Conservation (phyloP, 1,284 basidiomycete genomes). For the Rhodotorula sp. region DNA sequence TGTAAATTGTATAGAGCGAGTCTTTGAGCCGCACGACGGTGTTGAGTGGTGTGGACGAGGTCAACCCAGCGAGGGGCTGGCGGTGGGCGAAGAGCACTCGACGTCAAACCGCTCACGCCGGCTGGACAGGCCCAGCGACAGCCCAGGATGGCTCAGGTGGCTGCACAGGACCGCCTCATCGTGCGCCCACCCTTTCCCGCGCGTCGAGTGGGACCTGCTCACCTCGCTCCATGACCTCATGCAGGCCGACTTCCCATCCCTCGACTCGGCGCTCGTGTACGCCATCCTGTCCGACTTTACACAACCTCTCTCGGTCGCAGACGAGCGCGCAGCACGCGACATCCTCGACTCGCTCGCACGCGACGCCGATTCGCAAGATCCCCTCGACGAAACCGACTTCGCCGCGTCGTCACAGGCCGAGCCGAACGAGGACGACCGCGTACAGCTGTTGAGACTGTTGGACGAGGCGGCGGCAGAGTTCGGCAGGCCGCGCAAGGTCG, state of each 20-base stretch:
- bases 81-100: neutral
- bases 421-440: neutral
- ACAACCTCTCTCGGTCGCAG: slow-evolving; percentile 2
- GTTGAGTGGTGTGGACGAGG: neutral
- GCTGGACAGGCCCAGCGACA: neutral
- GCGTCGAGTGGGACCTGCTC: neutral
- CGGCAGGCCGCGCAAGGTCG: neutral
- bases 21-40: no score
- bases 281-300: slow-evolving; percentile 36
- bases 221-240: neutral
- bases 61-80: neutral
- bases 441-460: no score
- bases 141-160: neutral
- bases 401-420: neutral
- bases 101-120: neutral
- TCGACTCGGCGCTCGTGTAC: slow-evolving; percentile 34
- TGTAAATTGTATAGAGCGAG: neutral
- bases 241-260: slow-evolving; percentile 30
- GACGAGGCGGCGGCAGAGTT: no score
- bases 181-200: slow-evolving; percentile 2
- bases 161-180: neutral
- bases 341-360: slow-evolving; percentile 19
- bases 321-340: slow-evolving; percentile 13
- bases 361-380: neutral
- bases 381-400: neutral